Base-by-base conservation (phyloP, 768 basidiomycete genomes). In the Omphalotus guepiniiformis region DNA sequence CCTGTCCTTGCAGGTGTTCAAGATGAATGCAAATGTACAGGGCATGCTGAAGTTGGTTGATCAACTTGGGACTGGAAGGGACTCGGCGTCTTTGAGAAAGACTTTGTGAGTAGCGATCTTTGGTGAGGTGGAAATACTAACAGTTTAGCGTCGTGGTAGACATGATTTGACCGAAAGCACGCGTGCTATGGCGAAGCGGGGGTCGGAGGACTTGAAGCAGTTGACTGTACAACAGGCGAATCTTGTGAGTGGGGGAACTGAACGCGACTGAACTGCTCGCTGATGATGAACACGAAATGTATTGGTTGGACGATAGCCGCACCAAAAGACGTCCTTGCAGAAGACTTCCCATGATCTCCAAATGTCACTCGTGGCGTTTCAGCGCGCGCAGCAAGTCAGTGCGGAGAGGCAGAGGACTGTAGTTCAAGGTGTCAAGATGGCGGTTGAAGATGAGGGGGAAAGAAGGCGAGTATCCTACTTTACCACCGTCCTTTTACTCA, bases 11-110 rank as follows among this genome's bases (percentile, higher is more conserved):
- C 94, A 98, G 64, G 91, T 95, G 49, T 97, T 98, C 85, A 98
- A 98, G 79, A 93, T 98, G 72, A 94, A 95, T 58, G 81, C 90
- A 49, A 99, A 99, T 67, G 93, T 97, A 2, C 91, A 95, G 59
- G 95, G 90, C 13, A 94, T 99, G 40, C 66, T 92, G 57, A 91
- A 90, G 67, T 76, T 93, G n/a, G 91, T 98, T n/a, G 93, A 98
- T 60, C 89, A 94, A 64, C 78, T 99, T 1, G 95, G 95, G 3
- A 91, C 87, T 0, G 70, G 70, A 26, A 82, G 82, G 58, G 94
- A 98, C 63, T 90, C 85, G 15, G 80, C 85, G 1, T 64, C 72
- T 2, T 67, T 98, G 44, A 76, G 95, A 56, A 92, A 88, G 65
- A 86, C 82, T 42, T 68, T 98, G 94, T 95, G 58, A 53, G 92